A percentile compares a stretch with the other conserved stretches of the same genome.
phyloP scores from a whole-genome alignment of 208 protist genomes.

The Leishmania amazonensis region DNA sequence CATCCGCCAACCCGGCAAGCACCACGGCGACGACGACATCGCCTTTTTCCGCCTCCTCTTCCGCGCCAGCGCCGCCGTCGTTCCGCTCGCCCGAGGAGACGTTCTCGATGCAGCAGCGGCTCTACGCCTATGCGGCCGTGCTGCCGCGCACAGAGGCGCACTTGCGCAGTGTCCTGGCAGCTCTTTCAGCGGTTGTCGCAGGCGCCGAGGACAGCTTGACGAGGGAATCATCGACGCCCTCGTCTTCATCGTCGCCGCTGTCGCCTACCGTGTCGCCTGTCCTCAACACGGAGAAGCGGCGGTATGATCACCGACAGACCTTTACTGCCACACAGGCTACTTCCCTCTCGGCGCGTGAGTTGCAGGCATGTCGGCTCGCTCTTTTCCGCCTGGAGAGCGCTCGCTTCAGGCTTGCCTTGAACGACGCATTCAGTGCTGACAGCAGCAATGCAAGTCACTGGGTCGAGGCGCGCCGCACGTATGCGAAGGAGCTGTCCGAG shows the following conservation, averaged over 20 bases:
- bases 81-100: slow-evolving; percentile 6
- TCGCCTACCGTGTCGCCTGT: neutral
- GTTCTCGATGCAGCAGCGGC: slow-evolving; percentile 23
- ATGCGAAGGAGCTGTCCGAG: slow-evolving; percentile 80
- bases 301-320: neutral
- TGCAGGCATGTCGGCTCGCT: slow-evolving; percentile 31
- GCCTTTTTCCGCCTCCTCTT: neutral
- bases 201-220: neutral
- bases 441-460: slow-evolving; percentile 58
- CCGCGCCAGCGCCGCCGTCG: neutral
- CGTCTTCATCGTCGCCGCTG: neutral
- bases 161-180: slow-evolving; percentile 18
- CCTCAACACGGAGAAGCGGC: neutral
- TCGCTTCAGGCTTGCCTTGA: slow-evolving; percentile 47
- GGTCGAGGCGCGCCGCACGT: slow-evolving; percentile 52
- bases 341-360: slow-evolving; percentile 12
- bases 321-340: neutral
- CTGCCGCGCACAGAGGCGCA: slow-evolving; percentile 53
- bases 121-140: slow-evolving; percentile 33
- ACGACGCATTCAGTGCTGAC: slow-evolving; percentile 45
- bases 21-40: neutral
- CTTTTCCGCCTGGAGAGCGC: slow-evolving; percentile 55
- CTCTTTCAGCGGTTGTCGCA: neutral
- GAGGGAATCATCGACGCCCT: neutral
- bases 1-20: neutral